A percentile compares a stretch with the other conserved stretches of the same genome.
phyloP scores from a whole-genome alignment of 202 grass and related monocot species.

The Setaria italica region DNA sequence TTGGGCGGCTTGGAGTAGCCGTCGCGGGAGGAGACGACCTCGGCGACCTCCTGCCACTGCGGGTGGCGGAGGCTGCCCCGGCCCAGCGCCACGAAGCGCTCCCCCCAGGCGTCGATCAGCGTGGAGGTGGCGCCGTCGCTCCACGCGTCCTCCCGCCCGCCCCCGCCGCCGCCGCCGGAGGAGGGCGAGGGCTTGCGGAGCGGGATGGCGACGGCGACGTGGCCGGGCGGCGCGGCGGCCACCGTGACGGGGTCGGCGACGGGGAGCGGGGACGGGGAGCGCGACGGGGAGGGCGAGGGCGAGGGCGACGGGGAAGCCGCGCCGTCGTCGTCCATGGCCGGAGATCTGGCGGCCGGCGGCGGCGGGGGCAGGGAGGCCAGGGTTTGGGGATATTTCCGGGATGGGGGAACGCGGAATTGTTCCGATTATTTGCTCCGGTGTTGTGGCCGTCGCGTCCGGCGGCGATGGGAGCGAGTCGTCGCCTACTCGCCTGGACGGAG shows the following conservation, averaged over 20 bases:
- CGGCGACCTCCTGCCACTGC: conserved; percentile 99
- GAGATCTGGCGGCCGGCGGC: conserved; percentile 44
- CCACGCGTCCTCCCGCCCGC: conserved; percentile 90
- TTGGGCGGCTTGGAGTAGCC: conserved; percentile 76
- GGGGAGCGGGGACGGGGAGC: conserved; percentile 49
- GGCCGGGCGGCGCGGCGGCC: conserved; percentile 63
- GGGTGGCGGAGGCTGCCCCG: conserved; percentile 92
- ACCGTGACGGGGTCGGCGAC: conserved; percentile 60
- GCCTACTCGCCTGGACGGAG: conserved; percentile 36
- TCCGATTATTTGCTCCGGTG: conserved; percentile 24
- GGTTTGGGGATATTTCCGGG: conserved; percentile 54
- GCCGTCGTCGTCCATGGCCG: conserved; percentile 64
- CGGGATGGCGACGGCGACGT: conserved; percentile 79
- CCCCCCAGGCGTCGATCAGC: conserved; percentile 96
- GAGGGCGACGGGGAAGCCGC: conserved; percentile 39
- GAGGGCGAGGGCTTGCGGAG: conserved; percentile 62
- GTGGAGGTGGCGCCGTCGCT: conserved; percentile 91
- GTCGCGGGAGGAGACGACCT: conserved; percentile 84
- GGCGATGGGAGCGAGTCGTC: conserved; percentile 46
- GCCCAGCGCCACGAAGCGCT: conserved; percentile 84
- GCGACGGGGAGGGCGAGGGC: conserved; percentile 39
- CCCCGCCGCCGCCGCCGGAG: conserved; percentile 51
- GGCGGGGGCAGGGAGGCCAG: conserved; percentile 24
- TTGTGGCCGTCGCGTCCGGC: conserved; percentile 62
- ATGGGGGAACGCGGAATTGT: conserved; percentile 33